These are phyloP conservation scores for Hortiboletus flavorubellus DNA, from an alignment of 768 basidiomycete species.

Conservation along the genomic window DNA sequence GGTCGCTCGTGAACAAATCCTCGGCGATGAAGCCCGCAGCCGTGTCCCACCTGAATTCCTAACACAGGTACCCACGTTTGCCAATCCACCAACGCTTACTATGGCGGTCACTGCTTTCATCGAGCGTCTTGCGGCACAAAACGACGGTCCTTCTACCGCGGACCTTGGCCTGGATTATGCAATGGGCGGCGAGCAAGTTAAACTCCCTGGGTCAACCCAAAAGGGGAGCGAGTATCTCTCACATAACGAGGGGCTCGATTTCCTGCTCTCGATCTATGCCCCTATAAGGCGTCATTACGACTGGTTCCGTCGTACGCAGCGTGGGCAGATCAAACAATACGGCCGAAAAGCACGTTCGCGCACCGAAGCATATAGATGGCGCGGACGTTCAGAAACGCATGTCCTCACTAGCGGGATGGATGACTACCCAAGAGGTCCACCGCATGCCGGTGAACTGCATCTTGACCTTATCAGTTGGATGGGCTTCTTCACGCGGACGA, in stretches of 20 bases:
- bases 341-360: conserved; percentile 79
- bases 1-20: conserved; percentile 95
- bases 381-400: conserved; percentile 81
- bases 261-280: conserved; percentile 76
- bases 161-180: conserved; percentile 66
- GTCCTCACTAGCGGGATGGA: conserved; percentile 95
- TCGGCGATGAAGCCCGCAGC: conserved; percentile 95
- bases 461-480: conserved; percentile 95
- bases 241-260: conserved; percentile 60
- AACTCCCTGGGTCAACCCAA: conserved; percentile 36
- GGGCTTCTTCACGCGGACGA: conserved; percentile 92
- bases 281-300: conserved; percentile 89
- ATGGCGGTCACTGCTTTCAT: conserved; percentile 95
- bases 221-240: conserved; percentile 49
- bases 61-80: conserved; percentile 90
- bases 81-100: conserved; percentile 91
- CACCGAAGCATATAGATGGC: conserved; percentile 91
- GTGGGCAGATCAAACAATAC: conserved; percentile 92
- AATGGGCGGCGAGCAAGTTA: conserved; percentile 51
- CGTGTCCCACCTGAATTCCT: conserved; percentile 90
- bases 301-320: conserved; percentile 94
- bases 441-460: conserved; percentile 90
- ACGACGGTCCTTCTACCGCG: conserved; percentile 47
- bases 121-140: conserved; percentile 53
- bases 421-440: conserved; percentile 89